phyloP scores from a whole-genome alignment of 345 rosid genomes.

The Citrus reticulata region DNA sequence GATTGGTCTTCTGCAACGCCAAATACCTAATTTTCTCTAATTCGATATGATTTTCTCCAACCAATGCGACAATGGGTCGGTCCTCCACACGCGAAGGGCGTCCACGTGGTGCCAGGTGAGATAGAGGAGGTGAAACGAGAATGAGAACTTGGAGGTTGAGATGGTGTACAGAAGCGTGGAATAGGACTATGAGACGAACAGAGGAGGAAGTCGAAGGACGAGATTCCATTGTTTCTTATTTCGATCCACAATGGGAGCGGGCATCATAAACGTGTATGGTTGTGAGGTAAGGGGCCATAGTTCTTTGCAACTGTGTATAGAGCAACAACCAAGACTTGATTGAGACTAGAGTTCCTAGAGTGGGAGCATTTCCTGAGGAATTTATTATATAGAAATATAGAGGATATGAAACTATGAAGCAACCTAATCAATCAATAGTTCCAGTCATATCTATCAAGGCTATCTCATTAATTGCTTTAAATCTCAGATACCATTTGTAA shows the following conservation, averaged over 20 bases:
- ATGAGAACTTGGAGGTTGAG: slow-evolving; percentile 39
- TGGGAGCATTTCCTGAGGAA: too few relatives aligned
- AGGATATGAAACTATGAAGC: not conserved
- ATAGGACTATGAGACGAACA: slow-evolving; percentile 27
- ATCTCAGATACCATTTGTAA: not conserved
- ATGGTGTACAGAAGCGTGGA: slow-evolving; percentile 49
- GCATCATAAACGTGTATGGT: slow-evolving; percentile 66
- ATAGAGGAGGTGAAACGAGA: slow-evolving; percentile 66
- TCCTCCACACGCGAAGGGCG: slow-evolving; percentile 53
- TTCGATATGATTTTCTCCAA: slow-evolving; percentile 20
- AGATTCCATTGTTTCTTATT: slow-evolving; percentile 17
- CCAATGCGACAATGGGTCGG: slow-evolving; percentile 66
- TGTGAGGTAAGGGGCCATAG: slow-evolving; percentile 28
- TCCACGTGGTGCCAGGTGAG: slow-evolving; percentile 53
- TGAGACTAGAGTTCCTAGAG: too few relatives aligned
- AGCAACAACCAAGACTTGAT: slow-evolving; percentile 43
- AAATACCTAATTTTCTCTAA: too few relatives aligned
- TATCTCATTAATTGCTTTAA: not conserved
- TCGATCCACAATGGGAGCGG: slow-evolving; percentile 42
- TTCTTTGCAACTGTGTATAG: slow-evolving; percentile 46
- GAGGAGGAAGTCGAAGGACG: not conserved
- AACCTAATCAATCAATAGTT: not conserved
- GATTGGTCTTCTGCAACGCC: slow-evolving; percentile 24
- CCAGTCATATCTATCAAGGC: not conserved
- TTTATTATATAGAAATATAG: not conserved